Percentiles rank a stretch among this genome's conserved stretches.
Evolutionary conservation across 805 yeast species (phyloP).

Genomic region (Yamadazyma kitorensis): DNA sequence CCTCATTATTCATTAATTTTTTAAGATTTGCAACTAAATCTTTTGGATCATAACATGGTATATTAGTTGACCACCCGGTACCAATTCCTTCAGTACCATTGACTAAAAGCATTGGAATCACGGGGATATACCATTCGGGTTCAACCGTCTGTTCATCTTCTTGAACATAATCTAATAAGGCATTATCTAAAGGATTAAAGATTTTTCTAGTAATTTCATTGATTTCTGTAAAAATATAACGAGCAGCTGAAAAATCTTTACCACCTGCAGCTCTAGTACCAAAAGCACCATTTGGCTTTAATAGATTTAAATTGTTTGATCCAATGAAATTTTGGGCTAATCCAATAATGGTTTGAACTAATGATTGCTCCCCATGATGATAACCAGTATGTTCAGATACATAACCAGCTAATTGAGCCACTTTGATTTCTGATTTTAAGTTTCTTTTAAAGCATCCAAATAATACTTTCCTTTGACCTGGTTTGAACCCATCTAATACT

Average conservation of each 20-base stretch:
- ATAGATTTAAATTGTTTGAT: conserved; percentile 77
- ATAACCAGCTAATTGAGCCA: conserved; percentile 86
- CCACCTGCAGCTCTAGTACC: conserved; percentile 98
- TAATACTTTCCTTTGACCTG: conserved; percentile 93
- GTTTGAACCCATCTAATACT: conserved; percentile 91
- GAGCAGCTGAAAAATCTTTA: conserved; percentile 97
- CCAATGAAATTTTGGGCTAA: conserved; percentile 96
- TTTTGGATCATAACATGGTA: conserved; percentile 85
- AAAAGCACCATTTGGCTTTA: conserved; percentile 91
- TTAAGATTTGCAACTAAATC: conserved; percentile 78
- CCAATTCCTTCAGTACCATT: conserved; percentile 99
- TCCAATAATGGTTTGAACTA: conserved; percentile 87
- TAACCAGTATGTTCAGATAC: conserved; percentile 87
- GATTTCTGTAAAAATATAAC: conserved; percentile 90
- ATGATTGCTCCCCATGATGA: conserved; percentile 91
- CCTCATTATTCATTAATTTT: conserved; percentile 70
- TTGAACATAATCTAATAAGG: conserved; percentile 72
- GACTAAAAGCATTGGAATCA: conserved; percentile 91
- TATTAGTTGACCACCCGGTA: conserved; percentile 95
- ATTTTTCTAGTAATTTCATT: conserved; percentile 70
- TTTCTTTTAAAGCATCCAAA: conserved; percentile 85
- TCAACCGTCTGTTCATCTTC: conserved; percentile 94
- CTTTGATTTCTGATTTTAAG: conserved; percentile 74
- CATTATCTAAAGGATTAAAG: conserved; percentile 77
- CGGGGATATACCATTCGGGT: conserved; percentile 93